Conservation (phyloP, 2,329 filamentous ascomycete genomes). For the Xenosphaeropsis pyriputrescens region DNA sequence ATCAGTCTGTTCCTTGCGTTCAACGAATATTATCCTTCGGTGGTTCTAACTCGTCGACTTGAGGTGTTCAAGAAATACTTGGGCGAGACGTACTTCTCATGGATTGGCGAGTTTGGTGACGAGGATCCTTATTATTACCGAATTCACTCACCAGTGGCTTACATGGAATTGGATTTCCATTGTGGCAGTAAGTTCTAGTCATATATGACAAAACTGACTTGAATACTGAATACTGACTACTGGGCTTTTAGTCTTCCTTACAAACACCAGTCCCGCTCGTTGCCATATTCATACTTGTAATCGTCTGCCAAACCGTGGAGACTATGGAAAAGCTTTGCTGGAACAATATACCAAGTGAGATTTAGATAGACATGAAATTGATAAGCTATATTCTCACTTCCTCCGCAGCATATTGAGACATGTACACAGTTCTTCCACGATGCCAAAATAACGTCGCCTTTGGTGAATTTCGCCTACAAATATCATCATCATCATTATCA, state of each 20-base stretch:
- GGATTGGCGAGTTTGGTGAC: slow-evolving; percentile 55
- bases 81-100: slow-evolving; percentile 59
- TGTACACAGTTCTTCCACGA: too few relatives aligned
- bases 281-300: slow-evolving; percentile 69
- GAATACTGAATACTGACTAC: not conserved
- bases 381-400: too few relatives aligned
- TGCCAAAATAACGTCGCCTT: too few relatives aligned
- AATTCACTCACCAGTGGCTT: not conserved
- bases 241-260: slow-evolving; percentile 44
- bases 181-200: not conserved
- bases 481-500: too few relatives aligned
- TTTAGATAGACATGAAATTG: too few relatives aligned
- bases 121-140: slow-evolving; percentile 28
- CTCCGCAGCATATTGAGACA: too few relatives aligned
- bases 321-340: slow-evolving; percentile 50
- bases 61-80: slow-evolving; percentile 36
- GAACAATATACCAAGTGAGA: not conserved
- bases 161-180: not conserved
- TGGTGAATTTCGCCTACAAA: too few relatives aligned
- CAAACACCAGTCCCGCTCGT: slow-evolving; percentile 57
- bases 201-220: not conserved
- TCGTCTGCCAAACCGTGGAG: slow-evolving; percentile 58
- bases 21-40: too few relatives aligned
- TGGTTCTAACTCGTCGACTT: slow-evolving; percentile 26
- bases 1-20: too few relatives aligned